These are phyloP conservation scores for Suhomyces choctaworum DNA, from an alignment of 1,139 yeast species.

Conservation along the genomic window DNA sequence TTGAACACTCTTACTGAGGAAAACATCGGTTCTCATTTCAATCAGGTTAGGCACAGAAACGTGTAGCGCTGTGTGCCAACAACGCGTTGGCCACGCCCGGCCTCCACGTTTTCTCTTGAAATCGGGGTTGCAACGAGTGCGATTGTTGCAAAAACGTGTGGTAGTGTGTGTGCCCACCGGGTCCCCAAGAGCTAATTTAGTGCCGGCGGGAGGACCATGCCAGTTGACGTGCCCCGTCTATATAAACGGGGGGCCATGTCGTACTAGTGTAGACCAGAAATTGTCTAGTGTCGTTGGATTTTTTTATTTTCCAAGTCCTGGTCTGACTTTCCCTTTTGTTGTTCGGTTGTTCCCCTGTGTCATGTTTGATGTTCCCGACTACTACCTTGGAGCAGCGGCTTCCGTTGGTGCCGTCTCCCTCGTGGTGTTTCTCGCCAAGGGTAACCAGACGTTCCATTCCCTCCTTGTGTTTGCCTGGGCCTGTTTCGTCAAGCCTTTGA, in stretches of 20 bases:
- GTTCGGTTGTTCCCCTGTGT: not conserved
- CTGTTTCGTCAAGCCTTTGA: slow-evolving; percentile 72
- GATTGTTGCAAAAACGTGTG: slow-evolving; percentile 7
- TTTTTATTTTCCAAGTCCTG: not conserved
- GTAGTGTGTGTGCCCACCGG: not conserved
- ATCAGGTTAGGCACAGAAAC: too few relatives aligned
- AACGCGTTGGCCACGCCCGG: slow-evolving; percentile 8
- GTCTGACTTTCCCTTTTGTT: not conserved
- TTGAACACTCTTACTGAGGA: too few relatives aligned
- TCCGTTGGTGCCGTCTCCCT: slow-evolving; percentile 3
- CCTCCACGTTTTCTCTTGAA: slow-evolving; percentile 3
- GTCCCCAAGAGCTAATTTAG: not conserved
- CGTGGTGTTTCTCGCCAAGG: slow-evolving; percentile 17
- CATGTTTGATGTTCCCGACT: not conserved
- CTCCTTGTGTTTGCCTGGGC: slow-evolving; percentile 45
- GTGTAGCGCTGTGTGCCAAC: too few relatives aligned
- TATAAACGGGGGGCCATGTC: not conserved
- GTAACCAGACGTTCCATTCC: slow-evolving; percentile 31
- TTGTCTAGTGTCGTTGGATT: not conserved
- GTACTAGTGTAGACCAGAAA: not conserved
- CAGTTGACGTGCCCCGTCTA: not conserved
- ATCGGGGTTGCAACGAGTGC: not conserved
- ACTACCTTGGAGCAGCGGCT: not conserved
- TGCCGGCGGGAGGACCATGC: not conserved
- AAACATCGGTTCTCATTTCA: too few relatives aligned